Evolutionary conservation across 345 rosid genomes (phyloP), one percentile per base, ranked within the genome.

Genomic region (Euphorbia pulcherrima): DNA sequence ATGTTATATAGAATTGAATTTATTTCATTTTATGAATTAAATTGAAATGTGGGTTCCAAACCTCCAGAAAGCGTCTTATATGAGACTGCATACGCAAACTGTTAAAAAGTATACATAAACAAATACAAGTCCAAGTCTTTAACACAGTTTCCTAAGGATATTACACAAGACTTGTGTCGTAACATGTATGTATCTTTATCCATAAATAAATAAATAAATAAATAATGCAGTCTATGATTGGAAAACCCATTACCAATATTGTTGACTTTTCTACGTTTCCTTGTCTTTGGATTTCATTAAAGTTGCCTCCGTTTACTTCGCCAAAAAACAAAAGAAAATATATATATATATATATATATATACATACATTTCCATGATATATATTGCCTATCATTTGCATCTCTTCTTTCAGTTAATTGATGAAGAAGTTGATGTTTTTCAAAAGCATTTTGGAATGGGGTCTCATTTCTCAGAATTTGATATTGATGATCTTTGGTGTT

Each of bases 401-500:
- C 4, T 33, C 37, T 33, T 33, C 4, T 2, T 33, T 33, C 37
- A 33, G 37, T 33, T 33, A 3, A 33, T 33, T 28, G 50, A 50
- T 39, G 17, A 12, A 44, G 6, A 57, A 6, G 1, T n/a, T n/a
- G n/a, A n/a, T 56, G 0, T 58, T 35, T 68, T n/a, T n/a, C n/a
- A n/a, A n/a, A n/a, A n/a, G n/a, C n/a, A n/a, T n/a, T n/a, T 16
- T 50, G 13, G 67, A 33, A 78, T 81, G 87, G 74, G 74, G 70
- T 68, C 3, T 33, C 4, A 50, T 33, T 68, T 29, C 59, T 60
- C 72, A 56, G 7, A 74, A 59, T 27, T 23, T 33, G 37, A 33
- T 33, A 2, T 33, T 33, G 37, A 33, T 79, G 16, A 13, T 75
- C 64, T 23, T 69, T 50, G 29, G 57, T 33, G 72, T 74, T 62